Evolutionary conservation across 805 yeast genomes (phyloP), one percentile per base, ranked within the genome.

Genomic region (Starmerella floricola): DNA sequence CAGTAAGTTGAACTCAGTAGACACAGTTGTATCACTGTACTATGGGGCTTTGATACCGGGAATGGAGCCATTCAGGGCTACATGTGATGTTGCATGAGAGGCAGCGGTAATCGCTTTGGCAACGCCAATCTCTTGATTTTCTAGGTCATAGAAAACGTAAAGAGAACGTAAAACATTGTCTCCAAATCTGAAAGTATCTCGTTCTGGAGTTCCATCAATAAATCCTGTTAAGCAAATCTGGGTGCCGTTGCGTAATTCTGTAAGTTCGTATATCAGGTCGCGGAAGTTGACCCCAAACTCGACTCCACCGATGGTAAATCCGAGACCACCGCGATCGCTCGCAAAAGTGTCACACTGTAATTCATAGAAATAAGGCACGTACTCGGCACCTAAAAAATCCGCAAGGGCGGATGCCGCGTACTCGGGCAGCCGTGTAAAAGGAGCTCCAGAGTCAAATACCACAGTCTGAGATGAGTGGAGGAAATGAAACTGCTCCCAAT

Each of bases 111-210:
- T n/a, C n/a, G 72, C 68, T 43, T 68, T 70, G 16, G 78, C 84
- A 40, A 80, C 46, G 1, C 78, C 73, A 20, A 79, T 62, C 54
- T 71, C 66, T 36, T 55, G 56, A 50, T 69, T 70, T 23, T 76
- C 81, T 38, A 78, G 62, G 56, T 81, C 68, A 55, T 80, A 81
- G 4, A 78, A 78, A 33, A 70, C 68, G 55, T 80, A 81, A 4
- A 78, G 78, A 33, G 70, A 67, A 42, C 81, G 66, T 45, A 80
- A 61, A 54, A 79, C 70, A 37, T 70, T 67, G 54, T 78, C 85
- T 13, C 88, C 88, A 28, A 80, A 62, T 40, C 76, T 64, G 6
- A 23, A n/a, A n/a, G n/a, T 10, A 6, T 23, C 10, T 23, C 26
- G 26, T 10, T 16, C 15, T 8, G 8, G 3, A 10, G 3, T 1